These are phyloP conservation scores for Penicillium odoratum DNA, from an alignment of 495 filamentous ascomycete species.

Conservation along the genomic window DNA sequence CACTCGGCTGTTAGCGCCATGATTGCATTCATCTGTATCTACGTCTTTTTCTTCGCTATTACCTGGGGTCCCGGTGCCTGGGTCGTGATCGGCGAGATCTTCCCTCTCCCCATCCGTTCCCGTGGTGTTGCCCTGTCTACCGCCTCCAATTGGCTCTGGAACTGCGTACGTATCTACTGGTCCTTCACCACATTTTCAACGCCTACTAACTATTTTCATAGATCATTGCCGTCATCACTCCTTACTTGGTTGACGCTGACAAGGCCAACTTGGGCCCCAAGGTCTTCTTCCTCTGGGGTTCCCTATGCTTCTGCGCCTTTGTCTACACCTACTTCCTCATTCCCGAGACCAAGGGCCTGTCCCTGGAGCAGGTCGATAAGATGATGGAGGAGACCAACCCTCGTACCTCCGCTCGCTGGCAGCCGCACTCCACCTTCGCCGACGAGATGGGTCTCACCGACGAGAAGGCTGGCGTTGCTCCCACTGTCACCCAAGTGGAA, in stretches of 20 bases:
- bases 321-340: slow-evolving; percentile 80
- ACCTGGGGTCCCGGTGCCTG: slow-evolving; percentile 78
- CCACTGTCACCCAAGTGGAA: slow-evolving; percentile 35
- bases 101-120: slow-evolving; percentile 73
- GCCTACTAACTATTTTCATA: neutral
- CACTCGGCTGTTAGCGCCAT: slow-evolving; percentile 26
- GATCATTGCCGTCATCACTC: slow-evolving; percentile 66
- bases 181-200: neutral
- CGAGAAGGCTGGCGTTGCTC: slow-evolving; percentile 33
- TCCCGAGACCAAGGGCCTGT: slow-evolving; percentile 83
- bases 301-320: slow-evolving; percentile 62
- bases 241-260: slow-evolving; percentile 65
- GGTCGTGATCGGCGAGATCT: slow-evolving; percentile 82
- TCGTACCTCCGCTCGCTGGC: slow-evolving; percentile 73
- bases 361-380: slow-evolving; percentile 85
- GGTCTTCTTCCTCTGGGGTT: slow-evolving; percentile 86
- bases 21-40: slow-evolving; percentile 78
- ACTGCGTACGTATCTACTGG: slow-evolving; percentile 34
- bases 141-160: slow-evolving; percentile 82
- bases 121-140: slow-evolving; percentile 74
- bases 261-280: slow-evolving; percentile 67
- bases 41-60: slow-evolving; percentile 80
- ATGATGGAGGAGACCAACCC: slow-evolving; percentile 87
- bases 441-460: slow-evolving; percentile 60
- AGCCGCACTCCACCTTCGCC: slow-evolving; percentile 71